Conservation (phyloP, 2,329 filamentous ascomycete species). For the Ophiostoma pallidulum region DNA sequence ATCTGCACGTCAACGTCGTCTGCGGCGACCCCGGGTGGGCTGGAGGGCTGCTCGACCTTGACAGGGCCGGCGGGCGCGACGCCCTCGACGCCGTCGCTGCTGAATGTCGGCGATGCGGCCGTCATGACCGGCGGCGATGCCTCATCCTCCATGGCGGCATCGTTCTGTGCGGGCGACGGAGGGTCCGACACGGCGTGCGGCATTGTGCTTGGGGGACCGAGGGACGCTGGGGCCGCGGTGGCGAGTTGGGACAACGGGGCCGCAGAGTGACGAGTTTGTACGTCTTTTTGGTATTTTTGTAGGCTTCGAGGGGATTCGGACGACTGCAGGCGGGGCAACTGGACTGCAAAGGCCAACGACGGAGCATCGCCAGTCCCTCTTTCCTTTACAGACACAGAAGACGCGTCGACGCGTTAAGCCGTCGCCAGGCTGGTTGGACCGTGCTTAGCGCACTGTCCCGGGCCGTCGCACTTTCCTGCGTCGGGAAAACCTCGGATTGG, state of each 20-base stretch:
- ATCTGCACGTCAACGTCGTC: slow-evolving; percentile 17
- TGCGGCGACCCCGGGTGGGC: neutral
- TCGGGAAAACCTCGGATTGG: slow-evolving; percentile 6
- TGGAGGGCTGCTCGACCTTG: slow-evolving; percentile 9
- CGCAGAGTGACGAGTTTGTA: too few species aligned
- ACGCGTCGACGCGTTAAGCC: slow-evolving; percentile 19
- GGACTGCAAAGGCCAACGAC: too few species aligned
- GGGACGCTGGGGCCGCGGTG: too few species aligned
- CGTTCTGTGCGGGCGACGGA: slow-evolving; percentile 15
- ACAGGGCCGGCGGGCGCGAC: slow-evolving; percentile 17
- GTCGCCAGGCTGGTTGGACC: too few species aligned
- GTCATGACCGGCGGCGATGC: neutral
- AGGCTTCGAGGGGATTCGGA: too few species aligned
- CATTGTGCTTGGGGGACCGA: slow-evolving; percentile 31
- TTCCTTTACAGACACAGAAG: slow-evolving; percentile 6
- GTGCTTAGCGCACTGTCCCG: neutral
- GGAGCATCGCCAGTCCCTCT: neutral
- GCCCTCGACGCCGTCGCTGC: slow-evolving; percentile 16
- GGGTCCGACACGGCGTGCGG: slow-evolving; percentile 34
- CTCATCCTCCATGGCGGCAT: slow-evolving; percentile 21
- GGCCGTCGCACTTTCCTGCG: neutral
- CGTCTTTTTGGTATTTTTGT: too few species aligned
- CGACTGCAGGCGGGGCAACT: too few species aligned
- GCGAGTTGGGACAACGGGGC: too few species aligned
- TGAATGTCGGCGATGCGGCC: neutral